Evolutionary conservation across 192 early-diverging fungal genomes (phyloP).

Genomic region (Mortierella claussenii): DNA sequence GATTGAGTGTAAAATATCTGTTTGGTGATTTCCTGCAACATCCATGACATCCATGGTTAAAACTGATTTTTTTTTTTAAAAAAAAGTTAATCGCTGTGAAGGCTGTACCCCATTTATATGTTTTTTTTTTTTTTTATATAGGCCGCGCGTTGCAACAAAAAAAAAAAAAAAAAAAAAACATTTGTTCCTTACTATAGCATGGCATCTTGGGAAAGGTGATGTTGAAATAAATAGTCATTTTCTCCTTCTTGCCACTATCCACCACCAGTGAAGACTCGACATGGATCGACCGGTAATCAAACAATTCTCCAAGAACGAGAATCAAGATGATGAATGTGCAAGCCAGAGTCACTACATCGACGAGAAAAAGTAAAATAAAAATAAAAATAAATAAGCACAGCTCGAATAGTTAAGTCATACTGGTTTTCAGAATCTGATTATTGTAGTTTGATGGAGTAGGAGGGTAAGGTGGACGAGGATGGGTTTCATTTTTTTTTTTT

Average conservation of each 20-base stretch:
- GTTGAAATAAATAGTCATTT: conserved; percentile 89
- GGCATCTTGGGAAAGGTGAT: conserved; percentile 93
- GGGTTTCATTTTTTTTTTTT: too few relatives aligned
- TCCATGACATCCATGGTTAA: conserved; percentile 97
- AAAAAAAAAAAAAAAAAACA: not conserved
- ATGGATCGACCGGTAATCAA: conserved; percentile 76
- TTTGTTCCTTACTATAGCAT: conserved; percentile 74
- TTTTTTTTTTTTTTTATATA: too few relatives aligned
- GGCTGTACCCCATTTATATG: too few relatives aligned
- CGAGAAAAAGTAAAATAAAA: not conserved
- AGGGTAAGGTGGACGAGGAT: too few relatives aligned
- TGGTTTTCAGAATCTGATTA: conserved; percentile 9
- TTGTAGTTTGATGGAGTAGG: not conserved
- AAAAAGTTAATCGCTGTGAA: too few relatives aligned
- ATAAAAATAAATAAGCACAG: conserved; percentile 7
- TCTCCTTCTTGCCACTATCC: conserved; percentile 86
- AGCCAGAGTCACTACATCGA: conserved; percentile 76
- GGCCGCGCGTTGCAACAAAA: not conserved
- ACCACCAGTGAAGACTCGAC: conserved; percentile 83
- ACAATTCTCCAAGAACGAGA: conserved; percentile 86
- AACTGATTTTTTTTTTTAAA: too few relatives aligned
- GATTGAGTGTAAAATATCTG: conserved; percentile 82
- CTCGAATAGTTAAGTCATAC: not conserved
- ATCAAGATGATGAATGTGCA: conserved; percentile 76
- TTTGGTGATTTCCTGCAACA: conserved; percentile 89